Evolutionary conservation across 179 eudicot genomes (phyloP).

Genomic region (Heliamphora pulchella): DNA sequence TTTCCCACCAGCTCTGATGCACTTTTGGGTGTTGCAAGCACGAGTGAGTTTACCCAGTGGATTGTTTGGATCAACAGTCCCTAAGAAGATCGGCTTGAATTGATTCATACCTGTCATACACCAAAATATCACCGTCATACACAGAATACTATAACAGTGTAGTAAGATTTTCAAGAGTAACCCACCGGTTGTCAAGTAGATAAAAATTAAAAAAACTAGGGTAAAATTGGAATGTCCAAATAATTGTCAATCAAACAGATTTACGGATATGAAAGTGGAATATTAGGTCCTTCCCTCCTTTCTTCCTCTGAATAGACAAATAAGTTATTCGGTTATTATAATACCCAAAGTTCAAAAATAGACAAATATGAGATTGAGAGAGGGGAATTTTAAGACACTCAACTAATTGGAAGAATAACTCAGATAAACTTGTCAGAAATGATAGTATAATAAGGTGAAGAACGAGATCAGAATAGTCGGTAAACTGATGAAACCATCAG

Average conservation of each 20-base stretch:
- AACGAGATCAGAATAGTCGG: not conserved
- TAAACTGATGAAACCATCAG: not conserved
- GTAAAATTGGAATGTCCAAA: not conserved
- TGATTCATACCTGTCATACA: conserved; percentile 78
- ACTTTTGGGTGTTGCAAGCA: conserved; percentile 96
- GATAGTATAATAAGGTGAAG: not conserved
- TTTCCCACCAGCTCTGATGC: conserved; percentile 96
- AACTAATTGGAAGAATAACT: too few relatives aligned
- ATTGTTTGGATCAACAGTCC: conserved; percentile 80
- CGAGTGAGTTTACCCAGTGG: conserved; percentile 70
- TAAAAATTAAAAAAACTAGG: not conserved
- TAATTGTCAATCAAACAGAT: not conserved
- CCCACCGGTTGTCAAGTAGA: not conserved
- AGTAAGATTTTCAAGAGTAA: not conserved
- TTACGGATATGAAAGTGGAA: not conserved
- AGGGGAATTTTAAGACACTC: too few relatives aligned
- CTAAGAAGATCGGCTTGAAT: conserved; percentile 90
- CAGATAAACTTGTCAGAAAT: not conserved
- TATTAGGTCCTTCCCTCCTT: too few relatives aligned
- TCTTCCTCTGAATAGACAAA: too few relatives aligned
- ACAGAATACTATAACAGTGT: too few relatives aligned
- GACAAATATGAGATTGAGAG: too few relatives aligned
- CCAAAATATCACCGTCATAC: not conserved
- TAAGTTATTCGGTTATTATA: too few relatives aligned
- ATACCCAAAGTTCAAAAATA: too few relatives aligned